Base-by-base conservation (phyloP, 805 yeast species). In the Metschnikowia bowlesiae region DNA sequence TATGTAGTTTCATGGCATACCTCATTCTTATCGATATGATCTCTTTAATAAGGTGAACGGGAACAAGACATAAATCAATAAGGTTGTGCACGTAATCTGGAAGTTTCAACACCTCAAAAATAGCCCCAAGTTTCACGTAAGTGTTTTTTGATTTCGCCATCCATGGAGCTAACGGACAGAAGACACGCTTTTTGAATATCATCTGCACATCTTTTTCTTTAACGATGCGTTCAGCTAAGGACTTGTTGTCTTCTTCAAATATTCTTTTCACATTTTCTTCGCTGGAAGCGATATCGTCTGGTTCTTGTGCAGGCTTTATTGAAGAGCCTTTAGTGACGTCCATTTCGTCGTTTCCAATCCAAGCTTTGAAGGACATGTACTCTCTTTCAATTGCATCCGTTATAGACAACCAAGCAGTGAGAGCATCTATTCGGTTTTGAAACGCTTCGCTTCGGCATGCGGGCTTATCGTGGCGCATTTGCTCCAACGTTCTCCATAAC, bases 271-370 rank as follows among this genome's bases (percentile, higher is more conserved):
- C 59, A 26, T 47, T 43, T 5, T 46, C 45, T 34, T 63, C 52
- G 56, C 47, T 57, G 39, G 39, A 53, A 42, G 32, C 50, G 46
- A 34, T 50, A 1, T 49, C 28, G 8, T 31, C 37, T 8, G 16
- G 13, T 13, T 49, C 53, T 16, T 34, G 39, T 13, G 31, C n/a
- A 7, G 39, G 39, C 29, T 34, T 34, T 6, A 29, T 11, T 2
- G 63, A 46, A 5, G 57, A 46, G 16, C 75, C 60, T 51, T 68
- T 67, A 28, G 79, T 65, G 42, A 89, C 81, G 61, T 89, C 94
- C 29, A 87, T 67, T 33, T 84, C 89, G 46, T 82, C 85, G 64
- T 87, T 87, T 4, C 96, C 96, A 4, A 90, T 88, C 97, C 97
- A 90, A 39, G 75, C 66, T 53, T 79, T 77, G 53, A 94, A 68